Conservation (phyloP, 108 stramenopile species). For the Nitzschia inconspicua region DNA sequence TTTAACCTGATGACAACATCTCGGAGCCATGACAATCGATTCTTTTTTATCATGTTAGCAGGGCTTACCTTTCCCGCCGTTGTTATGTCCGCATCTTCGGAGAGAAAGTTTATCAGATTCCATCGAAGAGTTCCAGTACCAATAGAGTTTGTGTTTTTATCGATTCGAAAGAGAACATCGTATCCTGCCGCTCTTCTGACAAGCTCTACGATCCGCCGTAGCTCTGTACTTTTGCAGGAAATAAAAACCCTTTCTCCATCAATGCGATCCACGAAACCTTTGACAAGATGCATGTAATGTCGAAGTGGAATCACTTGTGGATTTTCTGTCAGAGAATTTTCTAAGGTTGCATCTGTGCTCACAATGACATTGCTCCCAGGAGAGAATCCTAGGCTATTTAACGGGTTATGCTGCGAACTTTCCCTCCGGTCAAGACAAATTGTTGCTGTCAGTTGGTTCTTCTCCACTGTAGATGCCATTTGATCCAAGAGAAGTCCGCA, state of each 20-base stretch:
- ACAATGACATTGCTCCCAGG: conserved; percentile 51
- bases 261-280: conserved; percentile 50
- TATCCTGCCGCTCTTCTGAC: background rate
- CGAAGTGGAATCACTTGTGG: conserved; percentile 18
- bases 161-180: conserved; percentile 55
- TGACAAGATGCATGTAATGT: conserved; percentile 57
- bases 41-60: background rate
- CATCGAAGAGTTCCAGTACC: conserved; percentile 68
- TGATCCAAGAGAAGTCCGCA: conserved; percentile 53
- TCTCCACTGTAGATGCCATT: conserved; percentile 5
- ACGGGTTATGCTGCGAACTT: conserved; percentile 9
- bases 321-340: conserved; percentile 10
- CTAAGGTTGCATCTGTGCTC: conserved; percentile 61
- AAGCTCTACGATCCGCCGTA: conserved; percentile 42
- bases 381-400: conserved; percentile 21
- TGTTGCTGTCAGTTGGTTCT: conserved; percentile 18
- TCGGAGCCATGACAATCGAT: conserved; percentile 36
- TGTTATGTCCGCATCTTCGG: conserved; percentile 13
- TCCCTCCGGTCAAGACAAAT: conserved; percentile 38
- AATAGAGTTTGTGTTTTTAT: conserved; percentile 59
- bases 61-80: background rate
- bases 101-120: conserved; percentile 70
- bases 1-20: conserved; percentile 34
- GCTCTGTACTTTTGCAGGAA: conserved; percentile 37
- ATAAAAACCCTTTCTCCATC: conserved; percentile 39